Percentiles rank a stretch among this genome's conserved stretches.
Evolutionary conservation across 352 stramenopile genomes (phyloP).

Genomic region (Phytophthora agathidicida): DNA sequence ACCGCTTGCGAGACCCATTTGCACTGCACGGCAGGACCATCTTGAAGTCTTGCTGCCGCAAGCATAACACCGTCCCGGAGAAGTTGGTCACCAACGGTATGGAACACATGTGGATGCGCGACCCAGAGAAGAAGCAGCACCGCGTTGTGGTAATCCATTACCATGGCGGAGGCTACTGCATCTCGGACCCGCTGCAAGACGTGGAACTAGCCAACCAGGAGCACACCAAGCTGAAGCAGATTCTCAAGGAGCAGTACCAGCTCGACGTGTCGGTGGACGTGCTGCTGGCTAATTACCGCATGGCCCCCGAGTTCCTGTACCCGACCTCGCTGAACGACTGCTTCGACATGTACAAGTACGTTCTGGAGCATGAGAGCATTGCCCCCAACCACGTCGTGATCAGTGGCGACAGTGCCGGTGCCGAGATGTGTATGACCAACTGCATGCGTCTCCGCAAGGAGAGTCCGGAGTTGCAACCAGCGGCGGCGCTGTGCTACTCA

Average conservation of each 20-base stretch:
- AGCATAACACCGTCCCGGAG: constrained; percentile 27
- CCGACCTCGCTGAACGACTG: constrained; percentile 47
- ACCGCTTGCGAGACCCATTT: constrained; percentile 35
- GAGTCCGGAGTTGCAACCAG: constrained; percentile 21
- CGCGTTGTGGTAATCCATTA: constrained; percentile 47
- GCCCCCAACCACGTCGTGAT: constrained; percentile 37
- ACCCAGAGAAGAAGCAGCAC: constrained; percentile 22
- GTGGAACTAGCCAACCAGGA: constrained; percentile 34
- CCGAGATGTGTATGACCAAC: constrained; percentile 40
- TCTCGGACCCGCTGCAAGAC: constrained; percentile 37
- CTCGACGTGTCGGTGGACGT: constrained; percentile 40
- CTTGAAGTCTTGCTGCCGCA: constrained; percentile 24
- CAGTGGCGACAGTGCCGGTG: constrained; percentile 55
- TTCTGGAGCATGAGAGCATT: constrained; percentile 33
- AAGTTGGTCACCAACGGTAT: constrained; percentile 37
- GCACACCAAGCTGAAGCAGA: constrained; percentile 27
- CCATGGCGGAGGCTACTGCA: constrained; percentile 49
- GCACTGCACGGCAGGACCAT: constrained; percentile 31
- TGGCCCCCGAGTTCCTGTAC: constrained; percentile 46
- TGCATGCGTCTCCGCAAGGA: constrained; percentile 34
- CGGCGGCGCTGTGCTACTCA: constrained; percentile 29
- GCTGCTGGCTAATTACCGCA: constrained; percentile 64
- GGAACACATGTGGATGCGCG: constrained; percentile 49
- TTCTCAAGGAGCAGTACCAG: constrained; percentile 17
- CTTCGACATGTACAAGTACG: constrained; percentile 46